Evolutionary conservation across 805 yeast species (phyloP).

Genomic region (Metschnikowia dekortorum): DNA sequence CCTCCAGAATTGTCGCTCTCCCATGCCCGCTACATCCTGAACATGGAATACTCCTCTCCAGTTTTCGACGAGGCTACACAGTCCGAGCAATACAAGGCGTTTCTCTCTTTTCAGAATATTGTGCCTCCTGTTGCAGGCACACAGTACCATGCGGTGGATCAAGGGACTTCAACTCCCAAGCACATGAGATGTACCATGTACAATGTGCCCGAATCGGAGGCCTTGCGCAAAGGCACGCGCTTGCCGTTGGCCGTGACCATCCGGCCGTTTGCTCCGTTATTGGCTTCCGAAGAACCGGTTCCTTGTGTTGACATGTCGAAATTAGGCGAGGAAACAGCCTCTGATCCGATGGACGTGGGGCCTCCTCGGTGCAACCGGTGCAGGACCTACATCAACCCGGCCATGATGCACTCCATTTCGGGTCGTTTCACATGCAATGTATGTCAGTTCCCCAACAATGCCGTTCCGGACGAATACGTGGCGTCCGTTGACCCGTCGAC

Average conservation of each 20-base stretch:
- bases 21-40: constrained; percentile 10
- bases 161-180: constrained; percentile 80
- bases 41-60: constrained; percentile 14
- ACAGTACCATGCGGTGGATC: constrained; percentile 66
- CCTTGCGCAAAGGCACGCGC: constrained; percentile 60
- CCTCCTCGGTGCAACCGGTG: constrained; percentile 92
- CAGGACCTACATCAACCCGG: constrained; percentile 84
- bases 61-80: constrained; percentile 7
- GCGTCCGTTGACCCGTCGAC: constrained; percentile 54
- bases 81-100: constrained; percentile 32
- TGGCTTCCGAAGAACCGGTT: constrained; percentile 48
- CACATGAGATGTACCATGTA: constrained; percentile 77
- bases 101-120: constrained; percentile 70
- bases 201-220: constrained; percentile 72
- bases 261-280: constrained; percentile 75
- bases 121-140: constrained; percentile 82
- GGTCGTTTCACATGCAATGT: constrained; percentile 76
- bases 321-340: constrained; percentile 24
- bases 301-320: constrained; percentile 63
- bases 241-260: constrained; percentile 79
- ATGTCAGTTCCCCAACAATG: constrained; percentile 69
- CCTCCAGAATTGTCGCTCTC: constrained; percentile 12
- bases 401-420: constrained; percentile 62
- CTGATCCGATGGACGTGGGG: constrained; percentile 39
- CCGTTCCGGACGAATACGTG: constrained; percentile 62